Conservation (phyloP, 2,329 filamentous ascomycete species). For the Aspergillus arachidicola region DNA sequence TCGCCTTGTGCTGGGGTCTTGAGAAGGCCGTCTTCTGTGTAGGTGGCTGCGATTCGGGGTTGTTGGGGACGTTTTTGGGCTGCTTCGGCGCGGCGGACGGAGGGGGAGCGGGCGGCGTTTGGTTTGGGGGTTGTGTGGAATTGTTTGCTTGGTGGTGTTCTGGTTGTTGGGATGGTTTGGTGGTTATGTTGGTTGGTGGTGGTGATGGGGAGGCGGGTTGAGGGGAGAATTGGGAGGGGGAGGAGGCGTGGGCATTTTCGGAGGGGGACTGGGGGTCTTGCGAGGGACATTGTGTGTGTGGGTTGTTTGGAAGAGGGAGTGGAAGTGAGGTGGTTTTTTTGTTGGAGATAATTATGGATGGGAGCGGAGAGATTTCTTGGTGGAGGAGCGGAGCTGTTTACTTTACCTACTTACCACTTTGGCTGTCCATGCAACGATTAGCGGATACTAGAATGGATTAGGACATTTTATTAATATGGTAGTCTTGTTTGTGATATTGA, state of each 20-base stretch:
- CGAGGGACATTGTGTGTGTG: conserved; percentile 18
- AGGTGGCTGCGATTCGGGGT: not conserved
- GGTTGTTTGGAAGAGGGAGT: not conserved
- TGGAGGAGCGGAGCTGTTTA: not conserved
- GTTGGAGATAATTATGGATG: not conserved
- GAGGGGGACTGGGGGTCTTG: conserved; percentile 17
- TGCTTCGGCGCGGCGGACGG: conserved; percentile 11
- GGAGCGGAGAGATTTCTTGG: not conserved
- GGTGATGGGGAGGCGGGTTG: not conserved
- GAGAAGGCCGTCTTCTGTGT: not conserved
- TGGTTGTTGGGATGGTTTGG: not conserved
- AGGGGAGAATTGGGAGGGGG: not conserved
- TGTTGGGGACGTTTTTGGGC: not conserved
- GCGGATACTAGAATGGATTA: too few species aligned
- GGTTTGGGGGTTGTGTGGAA: conserved; percentile 17
- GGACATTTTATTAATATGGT: too few species aligned
- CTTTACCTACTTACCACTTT: not conserved
- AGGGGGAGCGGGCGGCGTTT: conserved; percentile 15
- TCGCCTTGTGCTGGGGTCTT: conserved; percentile 3
- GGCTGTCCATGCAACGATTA: too few species aligned
- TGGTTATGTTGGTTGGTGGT: not conserved
- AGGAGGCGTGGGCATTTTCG: conserved; percentile 18
- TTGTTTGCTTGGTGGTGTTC: not conserved
- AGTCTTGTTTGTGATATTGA: too few species aligned
- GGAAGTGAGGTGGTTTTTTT: not conserved